phyloP scores from a whole-genome alignment of 352 stramenopile species.

The Phytophthora pisi region DNA sequence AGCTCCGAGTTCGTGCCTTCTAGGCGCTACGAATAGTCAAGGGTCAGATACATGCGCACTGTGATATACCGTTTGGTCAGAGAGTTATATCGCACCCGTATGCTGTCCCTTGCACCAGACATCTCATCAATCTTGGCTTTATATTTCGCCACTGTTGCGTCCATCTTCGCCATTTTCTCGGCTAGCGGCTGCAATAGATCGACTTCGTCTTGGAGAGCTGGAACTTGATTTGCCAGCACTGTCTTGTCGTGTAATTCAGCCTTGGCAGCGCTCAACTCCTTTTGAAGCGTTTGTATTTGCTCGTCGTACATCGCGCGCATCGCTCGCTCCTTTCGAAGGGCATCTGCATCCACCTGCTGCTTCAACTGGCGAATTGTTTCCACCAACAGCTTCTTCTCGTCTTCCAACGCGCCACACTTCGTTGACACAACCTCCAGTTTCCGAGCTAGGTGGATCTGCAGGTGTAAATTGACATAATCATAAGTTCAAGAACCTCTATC shows the following conservation, averaged over 20 bases:
- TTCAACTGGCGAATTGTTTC: conserved; percentile 43
- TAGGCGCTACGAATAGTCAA: conserved; percentile 37
- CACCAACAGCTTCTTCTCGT: conserved; percentile 39
- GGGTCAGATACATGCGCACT: not conserved
- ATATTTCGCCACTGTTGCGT: conserved; percentile 63
- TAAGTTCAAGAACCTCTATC: not conserved
- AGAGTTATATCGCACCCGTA: conserved; percentile 39
- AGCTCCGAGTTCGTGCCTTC: conserved; percentile 68
- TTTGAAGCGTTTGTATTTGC: conserved; percentile 51
- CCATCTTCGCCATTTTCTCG: conserved; percentile 54
- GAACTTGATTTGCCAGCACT: conserved; percentile 42
- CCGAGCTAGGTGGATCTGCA: conserved; percentile 46
- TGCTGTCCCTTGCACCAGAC: conserved; percentile 50
- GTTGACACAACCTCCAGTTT: conserved; percentile 33
- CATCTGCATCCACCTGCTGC: conserved; percentile 52
- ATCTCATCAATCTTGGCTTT: conserved; percentile 76
- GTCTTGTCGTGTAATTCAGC: conserved; percentile 43
- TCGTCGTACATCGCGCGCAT: conserved; percentile 61
- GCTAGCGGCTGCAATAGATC: conserved; percentile 66
- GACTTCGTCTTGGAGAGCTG: conserved; percentile 61
- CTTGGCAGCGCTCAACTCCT: conserved; percentile 40
- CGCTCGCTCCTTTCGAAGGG: conserved; percentile 61
- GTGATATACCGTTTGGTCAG: not conserved
- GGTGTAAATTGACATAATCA: conserved; percentile 1
- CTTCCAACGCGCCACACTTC: conserved; percentile 31